phyloP scores from a whole-genome alignment of 1,284 basidiomycete species.

The Trichosporon sp. region DNA sequence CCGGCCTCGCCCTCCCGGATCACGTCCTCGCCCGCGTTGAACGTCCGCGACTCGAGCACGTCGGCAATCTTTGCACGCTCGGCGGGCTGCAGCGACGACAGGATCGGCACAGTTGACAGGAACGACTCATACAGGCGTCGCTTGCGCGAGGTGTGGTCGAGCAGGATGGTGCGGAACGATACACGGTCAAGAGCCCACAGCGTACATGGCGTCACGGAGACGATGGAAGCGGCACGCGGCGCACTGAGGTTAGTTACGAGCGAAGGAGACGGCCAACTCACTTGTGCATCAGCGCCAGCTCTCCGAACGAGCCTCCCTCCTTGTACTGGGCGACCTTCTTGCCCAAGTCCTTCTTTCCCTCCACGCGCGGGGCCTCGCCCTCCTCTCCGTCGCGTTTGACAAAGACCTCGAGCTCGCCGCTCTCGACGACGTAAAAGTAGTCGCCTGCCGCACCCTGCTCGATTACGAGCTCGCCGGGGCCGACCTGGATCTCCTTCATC shows the following conservation, averaged over 20 bases:
- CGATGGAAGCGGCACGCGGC: constrained; percentile 86
- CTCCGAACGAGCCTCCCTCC: constrained; percentile 86
- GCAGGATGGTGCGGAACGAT: constrained; percentile 95
- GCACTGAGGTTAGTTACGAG: constrained; percentile 50
- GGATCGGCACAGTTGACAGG: constrained; percentile 81
- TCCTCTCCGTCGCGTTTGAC: constrained; percentile 55
- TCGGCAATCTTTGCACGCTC: constrained; percentile 97
- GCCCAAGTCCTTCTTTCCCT: constrained; percentile 54
- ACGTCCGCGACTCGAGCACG: constrained; percentile 77
- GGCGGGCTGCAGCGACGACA: constrained; percentile 74
- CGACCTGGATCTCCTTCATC: constrained; percentile 82
- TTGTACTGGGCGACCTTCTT: constrained; percentile 79
- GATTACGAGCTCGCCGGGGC: constrained; percentile 76
- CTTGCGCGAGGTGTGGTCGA: constrained; percentile 64
- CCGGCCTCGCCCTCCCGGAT: constrained; percentile 90
- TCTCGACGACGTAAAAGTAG: constrained; percentile 96
- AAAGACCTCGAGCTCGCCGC: constrained; percentile 80
- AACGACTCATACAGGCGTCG: constrained; percentile 95
- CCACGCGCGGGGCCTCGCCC: constrained; percentile 52
- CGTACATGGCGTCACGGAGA: constrained; percentile 75
- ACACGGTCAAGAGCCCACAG: constrained; percentile 95
- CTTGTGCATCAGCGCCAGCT: constrained; percentile 96
- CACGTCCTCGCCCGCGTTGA: constrained; percentile 76
- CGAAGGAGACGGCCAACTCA: constrained; percentile 21
- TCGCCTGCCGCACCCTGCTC: constrained; percentile 95